A percentile compares a stretch with the other conserved stretches of the same genome.
phyloP scores from a whole-genome alignment of 805 yeast species.

The Starmera caribaea region DNA sequence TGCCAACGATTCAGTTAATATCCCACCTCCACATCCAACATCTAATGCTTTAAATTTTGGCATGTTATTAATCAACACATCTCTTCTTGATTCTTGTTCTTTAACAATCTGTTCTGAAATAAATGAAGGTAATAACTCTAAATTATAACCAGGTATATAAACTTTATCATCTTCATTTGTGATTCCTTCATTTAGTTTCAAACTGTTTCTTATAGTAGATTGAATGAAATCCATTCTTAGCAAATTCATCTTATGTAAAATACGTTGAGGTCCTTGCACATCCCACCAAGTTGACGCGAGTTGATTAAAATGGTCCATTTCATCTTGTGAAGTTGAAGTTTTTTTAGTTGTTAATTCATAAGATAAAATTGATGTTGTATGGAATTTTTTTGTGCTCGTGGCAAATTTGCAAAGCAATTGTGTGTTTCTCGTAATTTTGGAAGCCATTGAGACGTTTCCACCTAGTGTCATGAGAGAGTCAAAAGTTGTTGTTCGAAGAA shows the following conservation, averaged over 20 bases:
- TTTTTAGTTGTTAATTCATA: not conserved
- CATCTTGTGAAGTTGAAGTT: slow-evolving; percentile 44
- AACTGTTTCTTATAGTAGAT: slow-evolving; percentile 35
- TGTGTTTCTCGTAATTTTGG: no score
- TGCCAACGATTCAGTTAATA: slow-evolving; percentile 79
- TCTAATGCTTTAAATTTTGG: slow-evolving; percentile 53
- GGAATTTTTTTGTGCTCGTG: no score
- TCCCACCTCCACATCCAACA: slow-evolving; percentile 99
- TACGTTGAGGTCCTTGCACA: slow-evolving; percentile 82
- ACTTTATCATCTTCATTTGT: slow-evolving; percentile 34
- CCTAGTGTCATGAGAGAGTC: not conserved
- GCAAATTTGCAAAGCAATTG: no score
- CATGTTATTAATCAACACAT: slow-evolving; percentile 18
- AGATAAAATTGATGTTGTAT: not conserved
- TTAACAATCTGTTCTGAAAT: slow-evolving; percentile 35
- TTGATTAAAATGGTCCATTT: slow-evolving; percentile 71
- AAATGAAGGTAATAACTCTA: slow-evolving; percentile 52
- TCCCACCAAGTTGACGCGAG: slow-evolving; percentile 99
- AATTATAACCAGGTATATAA: slow-evolving; percentile 71
- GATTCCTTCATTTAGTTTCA: slow-evolving; percentile 10
- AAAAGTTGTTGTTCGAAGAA: not conserved
- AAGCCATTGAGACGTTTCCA: not conserved
- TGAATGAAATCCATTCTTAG: slow-evolving; percentile 81
- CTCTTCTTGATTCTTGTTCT: slow-evolving; percentile 41
- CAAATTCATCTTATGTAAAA: slow-evolving; percentile 89